phyloP scores from a whole-genome alignment of 2,329 filamentous ascomycete species.

The Calonectria ilicicola region DNA sequence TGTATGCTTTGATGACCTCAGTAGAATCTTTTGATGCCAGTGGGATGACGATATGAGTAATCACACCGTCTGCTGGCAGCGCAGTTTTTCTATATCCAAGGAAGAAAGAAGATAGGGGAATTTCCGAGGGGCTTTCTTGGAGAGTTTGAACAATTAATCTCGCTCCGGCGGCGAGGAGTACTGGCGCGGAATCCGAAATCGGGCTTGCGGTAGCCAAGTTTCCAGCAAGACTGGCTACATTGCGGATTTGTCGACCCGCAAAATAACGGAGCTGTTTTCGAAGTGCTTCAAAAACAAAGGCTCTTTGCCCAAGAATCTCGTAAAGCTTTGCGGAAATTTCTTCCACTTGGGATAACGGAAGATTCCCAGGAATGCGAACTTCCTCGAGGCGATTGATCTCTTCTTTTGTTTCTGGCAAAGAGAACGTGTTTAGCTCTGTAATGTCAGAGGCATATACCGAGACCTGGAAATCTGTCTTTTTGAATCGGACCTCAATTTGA shows the following conservation, averaged over 20 bases:
- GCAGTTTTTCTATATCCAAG: conserved; percentile 13
- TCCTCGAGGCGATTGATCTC: neutral
- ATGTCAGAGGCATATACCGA: conserved; percentile 92
- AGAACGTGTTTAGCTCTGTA: conserved; percentile 67
- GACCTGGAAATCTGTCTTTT: conserved; percentile 84
- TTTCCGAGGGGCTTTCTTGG: neutral
- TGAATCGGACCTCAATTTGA: conserved; percentile 96
- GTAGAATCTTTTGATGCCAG: conserved; percentile 60
- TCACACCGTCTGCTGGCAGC: conserved; percentile 14
- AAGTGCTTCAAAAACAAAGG: conserved; percentile 84
- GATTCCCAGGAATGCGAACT: conserved; percentile 12
- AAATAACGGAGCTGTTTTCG: conserved; percentile 91
- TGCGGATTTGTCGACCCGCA: conserved; percentile 89
- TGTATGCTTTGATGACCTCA: conserved; percentile 86
- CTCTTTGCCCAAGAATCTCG: conserved; percentile 42
- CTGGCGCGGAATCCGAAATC: conserved; percentile 90
- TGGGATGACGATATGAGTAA: conserved; percentile 16
- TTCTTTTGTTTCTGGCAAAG: neutral
- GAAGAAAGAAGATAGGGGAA: conserved; percentile 12
- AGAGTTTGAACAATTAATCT: neutral
- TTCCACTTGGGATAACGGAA: conserved; percentile 13
- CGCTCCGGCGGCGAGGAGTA: conserved; percentile 81
- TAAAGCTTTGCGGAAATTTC: conserved; percentile 3
- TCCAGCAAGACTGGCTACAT: conserved; percentile 89
- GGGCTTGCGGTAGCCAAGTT: conserved; percentile 91